A percentile compares a stretch with the other conserved stretches of the same genome.
These are phyloP conservation scores for Tephrocybe sp. DNA, from an alignment of 768 basidiomycete genomes.

Conservation along the genomic window DNA sequence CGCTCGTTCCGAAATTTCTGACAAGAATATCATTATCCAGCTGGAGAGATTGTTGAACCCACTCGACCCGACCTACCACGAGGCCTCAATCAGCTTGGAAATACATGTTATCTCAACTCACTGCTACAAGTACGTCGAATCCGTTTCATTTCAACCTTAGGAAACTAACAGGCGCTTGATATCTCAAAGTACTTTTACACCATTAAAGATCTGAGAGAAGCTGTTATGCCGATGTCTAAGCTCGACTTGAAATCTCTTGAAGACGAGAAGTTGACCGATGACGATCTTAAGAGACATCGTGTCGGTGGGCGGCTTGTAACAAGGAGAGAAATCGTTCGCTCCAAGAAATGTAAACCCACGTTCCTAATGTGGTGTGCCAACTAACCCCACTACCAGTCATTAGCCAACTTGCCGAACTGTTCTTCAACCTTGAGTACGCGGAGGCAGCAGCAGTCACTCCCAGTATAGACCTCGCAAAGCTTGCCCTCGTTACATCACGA, in stretches of 20 bases:
- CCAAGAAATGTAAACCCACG: conserved; percentile 69
- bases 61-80: conserved; percentile 70
- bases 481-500: conserved; percentile 85
- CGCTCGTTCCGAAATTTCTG: not conserved
- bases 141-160: not conserved
- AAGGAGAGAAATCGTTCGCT: conserved; percentile 74
- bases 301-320: conserved; percentile 87
- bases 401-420: conserved; percentile 73
- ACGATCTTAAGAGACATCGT: conserved; percentile 77
- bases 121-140: conserved; percentile 54
- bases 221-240: conserved; percentile 60
- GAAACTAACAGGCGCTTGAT: not conserved
- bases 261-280: conserved; percentile 74
- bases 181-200: conserved; percentile 84
- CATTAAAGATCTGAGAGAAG: conserved; percentile 84
- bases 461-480: conserved; percentile 82
- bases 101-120: conserved; percentile 86
- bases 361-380: conserved; percentile 4
- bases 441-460: conserved; percentile 73
- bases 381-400: conserved; percentile 55
- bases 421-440: conserved; percentile 69
- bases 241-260: conserved; percentile 53
- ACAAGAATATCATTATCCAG: conserved; percentile 33
- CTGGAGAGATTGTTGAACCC: conserved; percentile 57
- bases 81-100: conserved; percentile 85